Conservation (phyloP, 495 filamentous ascomycete genomes). For the Penicillium macrosclerotiorum region DNA sequence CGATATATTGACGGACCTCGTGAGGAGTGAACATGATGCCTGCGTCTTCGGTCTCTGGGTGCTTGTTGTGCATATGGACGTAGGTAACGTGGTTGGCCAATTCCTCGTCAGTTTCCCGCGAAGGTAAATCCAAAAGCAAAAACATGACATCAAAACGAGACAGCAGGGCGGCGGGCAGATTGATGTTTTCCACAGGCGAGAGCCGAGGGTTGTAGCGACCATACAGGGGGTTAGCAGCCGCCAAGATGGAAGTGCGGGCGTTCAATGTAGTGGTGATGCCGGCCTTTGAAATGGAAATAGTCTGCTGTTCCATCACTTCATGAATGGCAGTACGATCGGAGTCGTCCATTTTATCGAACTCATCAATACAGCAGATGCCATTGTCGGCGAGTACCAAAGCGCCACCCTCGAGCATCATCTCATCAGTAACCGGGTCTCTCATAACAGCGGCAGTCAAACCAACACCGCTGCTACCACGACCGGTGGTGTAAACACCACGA, state of each 20-base stretch:
- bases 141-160: constrained; percentile 97
- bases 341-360: constrained; percentile 99
- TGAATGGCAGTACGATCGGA: constrained; percentile 94
- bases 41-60: constrained; percentile 70
- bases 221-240: constrained; percentile 95
- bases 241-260: constrained; percentile 94
- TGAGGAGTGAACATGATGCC: constrained; percentile 79
- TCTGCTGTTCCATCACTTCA: constrained; percentile 99
- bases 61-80: constrained; percentile 95
- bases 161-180: constrained; percentile 89
- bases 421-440: constrained; percentile 96
- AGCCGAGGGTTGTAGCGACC: constrained; percentile 97
- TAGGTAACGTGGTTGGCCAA: constrained; percentile 94
- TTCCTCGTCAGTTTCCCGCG: constrained; percentile 82
- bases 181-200: constrained; percentile 97
- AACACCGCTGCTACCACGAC: constrained; percentile 92
- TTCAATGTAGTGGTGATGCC: constrained; percentile 96
- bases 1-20: constrained; percentile 94
- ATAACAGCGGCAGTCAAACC: constrained; percentile 98
- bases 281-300: constrained; percentile 97
- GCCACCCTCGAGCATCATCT: constrained; percentile 97
- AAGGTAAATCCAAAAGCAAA: constrained; percentile 90
- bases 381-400: constrained; percentile 95
- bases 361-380: constrained; percentile 98
- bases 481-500: constrained; percentile 95